phyloP scores from a whole-genome alignment of 208 protist genomes.

The Wallacemonas sp. region DNA sequence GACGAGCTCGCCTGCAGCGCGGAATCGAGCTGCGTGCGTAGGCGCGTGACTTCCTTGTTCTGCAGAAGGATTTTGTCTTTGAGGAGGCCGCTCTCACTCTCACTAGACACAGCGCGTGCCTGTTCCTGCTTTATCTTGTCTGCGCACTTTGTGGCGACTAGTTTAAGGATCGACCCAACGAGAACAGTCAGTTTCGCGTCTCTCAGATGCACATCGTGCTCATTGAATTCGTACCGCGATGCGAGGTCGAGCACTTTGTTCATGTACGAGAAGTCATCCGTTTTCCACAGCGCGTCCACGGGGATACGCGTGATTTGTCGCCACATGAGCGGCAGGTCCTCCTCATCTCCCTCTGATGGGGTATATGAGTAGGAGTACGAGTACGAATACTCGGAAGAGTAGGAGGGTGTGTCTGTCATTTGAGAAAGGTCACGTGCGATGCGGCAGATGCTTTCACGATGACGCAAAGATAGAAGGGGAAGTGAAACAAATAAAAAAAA shows the following conservation, averaged over 20 bases:
- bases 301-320: slow-evolving; percentile 72
- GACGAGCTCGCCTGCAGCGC: neutral
- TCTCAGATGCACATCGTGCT: slow-evolving; percentile 60
- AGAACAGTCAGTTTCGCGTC: slow-evolving; percentile 51
- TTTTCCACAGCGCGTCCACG: slow-evolving; percentile 63
- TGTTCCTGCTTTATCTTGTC: slow-evolving; percentile 30
- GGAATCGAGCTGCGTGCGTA: slow-evolving; percentile 3
- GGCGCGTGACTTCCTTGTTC: slow-evolving; percentile 17
- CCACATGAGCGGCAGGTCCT: slow-evolving; percentile 50
- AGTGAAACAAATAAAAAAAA: neutral
- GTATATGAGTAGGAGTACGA: slow-evolving; percentile 22
- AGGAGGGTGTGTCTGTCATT: neutral
- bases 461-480: no score
- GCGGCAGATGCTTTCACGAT: no score
- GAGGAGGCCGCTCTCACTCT: slow-evolving; percentile 1
- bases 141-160: slow-evolving; percentile 49
- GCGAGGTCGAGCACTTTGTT: slow-evolving; percentile 62
- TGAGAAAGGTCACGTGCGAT: no score
- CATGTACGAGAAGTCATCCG: slow-evolving; percentile 51
- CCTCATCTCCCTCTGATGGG: slow-evolving; percentile 1
- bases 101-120: neutral
- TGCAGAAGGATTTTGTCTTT: slow-evolving; percentile 18
- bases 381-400: slow-evolving; percentile 20
- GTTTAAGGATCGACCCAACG: slow-evolving; percentile 60
- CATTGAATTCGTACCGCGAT: slow-evolving; percentile 48